Percentiles rank a stretch among this genome's conserved stretches.
phyloP scores from a whole-genome alignment of 73 alveolate genomes.

The Paramecium primaurelia region DNA sequence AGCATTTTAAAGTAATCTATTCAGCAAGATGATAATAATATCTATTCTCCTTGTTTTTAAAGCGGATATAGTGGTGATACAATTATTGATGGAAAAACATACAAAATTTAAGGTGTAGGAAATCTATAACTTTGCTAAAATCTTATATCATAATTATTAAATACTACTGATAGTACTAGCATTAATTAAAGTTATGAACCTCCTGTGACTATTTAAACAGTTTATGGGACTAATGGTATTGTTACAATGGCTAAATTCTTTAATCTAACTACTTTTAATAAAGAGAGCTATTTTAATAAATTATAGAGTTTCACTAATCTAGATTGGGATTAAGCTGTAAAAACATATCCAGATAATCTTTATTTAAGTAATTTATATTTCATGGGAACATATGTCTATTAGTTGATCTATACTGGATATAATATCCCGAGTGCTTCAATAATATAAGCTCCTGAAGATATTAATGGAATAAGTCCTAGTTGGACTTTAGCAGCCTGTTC shows the following conservation, averaged over 20 bases:
- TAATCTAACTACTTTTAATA: not conserved
- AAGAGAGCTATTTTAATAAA: not conserved
- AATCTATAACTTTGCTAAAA: not conserved
- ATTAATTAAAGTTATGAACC: not conserved
- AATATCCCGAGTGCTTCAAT: not conserved
- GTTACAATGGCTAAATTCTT: conserved; percentile 34
- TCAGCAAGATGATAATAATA: not conserved
- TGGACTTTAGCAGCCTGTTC: conserved; percentile 37
- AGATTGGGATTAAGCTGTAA: not conserved
- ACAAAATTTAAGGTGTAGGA: conserved; percentile 21
- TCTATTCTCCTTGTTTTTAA: conserved; percentile 44
- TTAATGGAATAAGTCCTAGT: not conserved
- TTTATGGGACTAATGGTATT: conserved; percentile 50
- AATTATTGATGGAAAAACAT: not conserved
- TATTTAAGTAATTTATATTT: not conserved
- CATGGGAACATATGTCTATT: not conserved
- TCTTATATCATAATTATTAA: not conserved
- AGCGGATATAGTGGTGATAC: not conserved
- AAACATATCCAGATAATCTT: not conserved
- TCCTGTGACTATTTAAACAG: not conserved
- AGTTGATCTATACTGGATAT: not conserved
- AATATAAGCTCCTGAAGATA: not conserved
- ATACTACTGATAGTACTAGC: not conserved
- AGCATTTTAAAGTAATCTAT: not conserved
- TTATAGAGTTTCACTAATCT: not conserved